Evolutionary conservation across 371 early-diverging fungal species (phyloP), one percentile per base, ranked within the genome.

Genomic region (Gilbertella persicaria): DNA sequence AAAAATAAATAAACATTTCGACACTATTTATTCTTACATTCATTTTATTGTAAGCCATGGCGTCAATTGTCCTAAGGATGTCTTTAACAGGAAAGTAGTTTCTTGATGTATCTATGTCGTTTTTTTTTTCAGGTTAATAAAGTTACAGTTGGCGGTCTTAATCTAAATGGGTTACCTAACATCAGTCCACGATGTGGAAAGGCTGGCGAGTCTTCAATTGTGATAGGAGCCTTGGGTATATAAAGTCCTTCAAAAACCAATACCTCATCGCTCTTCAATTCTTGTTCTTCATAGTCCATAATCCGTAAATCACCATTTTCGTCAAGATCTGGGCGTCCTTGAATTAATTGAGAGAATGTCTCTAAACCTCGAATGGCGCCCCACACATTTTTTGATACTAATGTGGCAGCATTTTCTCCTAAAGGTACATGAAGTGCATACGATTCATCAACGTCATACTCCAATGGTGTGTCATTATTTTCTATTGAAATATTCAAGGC

Each of bases 311-410:
- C 24, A 3, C 48, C 56, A 13, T 51, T 25, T 14, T 58, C 39
- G n/a, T 50, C 35, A 26, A 19, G 41, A 16, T 51, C 37, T 43
- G 39, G 47, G 5, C 58, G 60, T 40, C 62, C 64, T 37, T 78
- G 78, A 41, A 90, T 59, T 35, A 92, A 53, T 58, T 92, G 92
- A 21, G 85, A 79, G 63, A 88, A 84, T 0, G 91, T 89, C 53
- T 87, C 89, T 3, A 92, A 67, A 12, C 82, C 93, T 30, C 84
- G 87, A 45, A 92, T 58, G 5, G 89, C 88, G 6, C 93, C 93
- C 75, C 83, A 92, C 26, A 87, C 69, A 3, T 88, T 87, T 39
- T 79, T 61, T 36, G 91, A 78, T 48, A 60, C 69, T 23, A 91
- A 74, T 14, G 60, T 61, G 1, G 81, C 86, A 17, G 30, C 45